These are phyloP conservation scores for Aphanocladium album DNA, from an alignment of 2,329 filamentous ascomycete species.

Conservation along the genomic window DNA sequence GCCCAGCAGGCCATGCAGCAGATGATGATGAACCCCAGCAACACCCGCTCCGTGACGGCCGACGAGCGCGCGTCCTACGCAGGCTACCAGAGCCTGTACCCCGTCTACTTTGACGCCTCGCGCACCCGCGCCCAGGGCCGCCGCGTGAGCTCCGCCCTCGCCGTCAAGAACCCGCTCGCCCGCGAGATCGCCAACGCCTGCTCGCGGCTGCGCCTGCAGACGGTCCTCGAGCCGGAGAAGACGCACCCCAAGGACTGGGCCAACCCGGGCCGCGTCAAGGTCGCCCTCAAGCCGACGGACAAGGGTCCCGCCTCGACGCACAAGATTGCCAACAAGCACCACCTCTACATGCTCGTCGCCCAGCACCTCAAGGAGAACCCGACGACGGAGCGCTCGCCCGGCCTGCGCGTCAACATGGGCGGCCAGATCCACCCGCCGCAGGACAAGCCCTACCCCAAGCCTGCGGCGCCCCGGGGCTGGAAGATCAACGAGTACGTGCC, in stretches of 20 bases:
- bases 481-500: slow-evolving; percentile 83
- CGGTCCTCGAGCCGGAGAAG: slow-evolving; percentile 86
- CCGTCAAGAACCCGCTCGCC: slow-evolving; percentile 80
- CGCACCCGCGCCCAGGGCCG: slow-evolving; percentile 74
- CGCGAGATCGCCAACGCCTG: slow-evolving; percentile 86
- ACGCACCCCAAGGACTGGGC: slow-evolving; percentile 95
- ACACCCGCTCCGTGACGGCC: slow-evolving; percentile 25
- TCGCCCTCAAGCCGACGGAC: slow-evolving; percentile 56
- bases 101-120: slow-evolving; percentile 84
- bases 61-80: slow-evolving; percentile 57
- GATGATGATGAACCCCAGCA: slow-evolving; percentile 18
- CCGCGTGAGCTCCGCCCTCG: slow-evolving; percentile 66
- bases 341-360: slow-evolving; percentile 78
- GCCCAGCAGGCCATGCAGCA: slow-evolving; percentile 24
- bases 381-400: slow-evolving; percentile 62
- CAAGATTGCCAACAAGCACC: slow-evolving; percentile 71
- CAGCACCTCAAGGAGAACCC: slow-evolving; percentile 73
- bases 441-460: slow-evolving; percentile 63
- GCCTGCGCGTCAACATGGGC: slow-evolving; percentile 66
- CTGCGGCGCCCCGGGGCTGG: slow-evolving; percentile 79
- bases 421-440: slow-evolving; percentile 61
- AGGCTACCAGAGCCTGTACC: slow-evolving; percentile 85
- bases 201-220: slow-evolving; percentile 62
- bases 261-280: slow-evolving; percentile 85
- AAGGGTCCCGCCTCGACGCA: slow-evolving; percentile 27